A percentile compares a stretch with the other conserved stretches of the same genome.
Evolutionary conservation across 345 rosid species (phyloP).

Genomic region (Passiflora organensis): DNA sequence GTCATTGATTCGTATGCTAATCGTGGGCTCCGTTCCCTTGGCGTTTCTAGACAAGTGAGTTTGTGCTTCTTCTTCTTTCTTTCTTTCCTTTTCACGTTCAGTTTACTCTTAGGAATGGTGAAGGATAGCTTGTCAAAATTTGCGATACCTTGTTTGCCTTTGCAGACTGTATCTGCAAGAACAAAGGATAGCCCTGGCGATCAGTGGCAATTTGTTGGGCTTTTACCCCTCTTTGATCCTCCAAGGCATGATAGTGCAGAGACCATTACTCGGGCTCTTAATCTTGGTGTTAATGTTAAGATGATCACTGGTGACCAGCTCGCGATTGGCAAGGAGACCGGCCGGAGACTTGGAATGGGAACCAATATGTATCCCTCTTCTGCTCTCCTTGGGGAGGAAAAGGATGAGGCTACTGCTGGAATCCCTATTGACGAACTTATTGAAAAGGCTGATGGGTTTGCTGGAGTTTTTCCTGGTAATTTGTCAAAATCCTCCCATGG

Average conservation of each 20-base stretch:
- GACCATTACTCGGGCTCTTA: constrained; percentile 76
- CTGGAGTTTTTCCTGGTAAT: constrained; percentile 91
- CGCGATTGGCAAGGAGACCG: constrained; percentile 90
- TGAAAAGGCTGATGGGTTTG: constrained; percentile 93
- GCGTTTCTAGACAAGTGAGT: constrained; percentile 63
- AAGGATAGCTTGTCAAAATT: neutral
- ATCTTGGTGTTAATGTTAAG: constrained; percentile 88
- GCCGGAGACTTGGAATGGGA: constrained; percentile 95
- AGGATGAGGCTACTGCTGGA: constrained; percentile 42
- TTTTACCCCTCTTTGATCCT: constrained; percentile 90
- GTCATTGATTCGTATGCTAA: constrained; percentile 84
- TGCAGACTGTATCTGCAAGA: constrained; percentile 56
- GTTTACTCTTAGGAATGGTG: neutral
- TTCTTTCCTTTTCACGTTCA: neutral
- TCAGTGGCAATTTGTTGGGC: constrained; percentile 84
- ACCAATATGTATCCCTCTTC: constrained; percentile 95
- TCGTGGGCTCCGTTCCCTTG: constrained; percentile 76
- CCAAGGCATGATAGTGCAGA: constrained; percentile 97
- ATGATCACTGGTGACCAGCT: constrained; percentile 97
- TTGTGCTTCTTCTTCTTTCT: neutral
- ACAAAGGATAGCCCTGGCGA: constrained; percentile 60
- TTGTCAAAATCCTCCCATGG: neutral
- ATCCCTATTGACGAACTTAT: constrained; percentile 77
- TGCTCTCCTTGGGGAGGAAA: constrained; percentile 66
- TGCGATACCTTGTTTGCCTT: neutral